phyloP scores from a whole-genome alignment of 768 basidiomycete genomes.

The Glaciozyma antarctica region DNA sequence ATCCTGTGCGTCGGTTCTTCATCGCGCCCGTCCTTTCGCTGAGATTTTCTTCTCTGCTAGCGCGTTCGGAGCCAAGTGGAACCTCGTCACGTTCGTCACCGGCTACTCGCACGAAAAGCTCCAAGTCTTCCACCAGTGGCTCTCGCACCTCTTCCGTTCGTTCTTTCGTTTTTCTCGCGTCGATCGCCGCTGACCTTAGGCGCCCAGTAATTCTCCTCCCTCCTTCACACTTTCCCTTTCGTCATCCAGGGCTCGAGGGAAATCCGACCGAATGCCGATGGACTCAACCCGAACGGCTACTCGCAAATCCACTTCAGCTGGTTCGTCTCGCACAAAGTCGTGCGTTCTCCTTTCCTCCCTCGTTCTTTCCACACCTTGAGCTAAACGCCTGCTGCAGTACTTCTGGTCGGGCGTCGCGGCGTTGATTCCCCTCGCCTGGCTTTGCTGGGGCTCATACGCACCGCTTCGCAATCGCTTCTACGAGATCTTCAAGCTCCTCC shows the following conservation, averaged over 20 bases:
- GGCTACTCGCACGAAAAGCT: constrained; percentile 39
- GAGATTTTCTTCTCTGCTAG: too few relatives aligned
- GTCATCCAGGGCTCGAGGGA: constrained; percentile 27
- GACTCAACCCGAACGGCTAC: constrained; percentile 21
- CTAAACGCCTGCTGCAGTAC: constrained; percentile 5
- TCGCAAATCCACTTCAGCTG: constrained; percentile 27
- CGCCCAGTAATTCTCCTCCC: constrained; percentile 23
- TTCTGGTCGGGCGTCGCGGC: constrained; percentile 31
- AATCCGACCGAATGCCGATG: constrained; percentile 25
- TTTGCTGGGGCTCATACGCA: constrained; percentile 31
- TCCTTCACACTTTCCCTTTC: constrained; percentile 34
- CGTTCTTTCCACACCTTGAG: background rate
- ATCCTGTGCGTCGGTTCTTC: constrained; percentile 11
- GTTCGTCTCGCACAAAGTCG: constrained; percentile 27
- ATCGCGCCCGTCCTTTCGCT: too few relatives aligned
- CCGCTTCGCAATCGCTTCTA: constrained; percentile 27
- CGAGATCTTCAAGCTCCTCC: constrained; percentile 33
- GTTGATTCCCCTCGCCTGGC: constrained; percentile 29
- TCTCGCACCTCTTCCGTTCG: constrained; percentile 30
- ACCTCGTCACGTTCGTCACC: constrained; percentile 33
- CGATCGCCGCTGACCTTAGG: background rate
- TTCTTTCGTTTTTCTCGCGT: background rate
- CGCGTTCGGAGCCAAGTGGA: constrained; percentile 35
- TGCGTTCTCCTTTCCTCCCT: background rate
- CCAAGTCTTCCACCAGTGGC: constrained; percentile 34